These are phyloP conservation scores for Polygonum maritimum DNA, from an alignment of 148 eudicot genomes.

Conservation along the genomic window DNA sequence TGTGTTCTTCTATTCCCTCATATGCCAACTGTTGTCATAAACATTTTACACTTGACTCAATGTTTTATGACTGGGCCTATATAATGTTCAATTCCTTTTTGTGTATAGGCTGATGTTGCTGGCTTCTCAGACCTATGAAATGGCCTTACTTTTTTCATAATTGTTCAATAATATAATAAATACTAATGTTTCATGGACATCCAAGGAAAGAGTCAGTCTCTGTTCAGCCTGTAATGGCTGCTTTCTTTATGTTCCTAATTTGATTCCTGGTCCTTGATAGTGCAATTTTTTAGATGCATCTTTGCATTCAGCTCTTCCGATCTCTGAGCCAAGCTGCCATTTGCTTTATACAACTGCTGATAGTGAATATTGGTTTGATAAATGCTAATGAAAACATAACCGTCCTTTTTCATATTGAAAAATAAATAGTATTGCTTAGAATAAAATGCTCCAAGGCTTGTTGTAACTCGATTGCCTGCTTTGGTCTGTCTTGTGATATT, in stretches of 20 bases:
- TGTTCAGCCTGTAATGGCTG: slow-evolving; percentile 8
- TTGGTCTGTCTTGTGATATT: background rate
- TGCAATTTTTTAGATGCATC: slow-evolving; percentile 32
- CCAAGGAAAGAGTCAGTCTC: background rate
- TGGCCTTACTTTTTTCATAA: background rate
- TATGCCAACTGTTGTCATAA: background rate
- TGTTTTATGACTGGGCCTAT: background rate
- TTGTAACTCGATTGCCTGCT: background rate
- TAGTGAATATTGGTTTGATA: background rate
- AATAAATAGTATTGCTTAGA: background rate
- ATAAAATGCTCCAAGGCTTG: background rate
- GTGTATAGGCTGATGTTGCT: background rate
- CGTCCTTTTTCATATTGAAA: background rate
- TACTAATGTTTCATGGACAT: background rate
- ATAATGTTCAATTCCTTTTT: background rate
- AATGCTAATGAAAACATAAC: background rate
- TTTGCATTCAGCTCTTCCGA: slow-evolving; percentile 35
- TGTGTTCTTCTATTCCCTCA: background rate
- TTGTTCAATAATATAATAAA: background rate
- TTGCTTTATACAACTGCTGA: slow-evolving; percentile 6
- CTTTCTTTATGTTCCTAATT: background rate
- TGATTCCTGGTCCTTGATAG: slow-evolving; percentile 40
- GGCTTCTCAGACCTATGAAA: background rate
- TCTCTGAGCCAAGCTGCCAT: slow-evolving; percentile 29
- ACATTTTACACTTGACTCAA: background rate